Evolutionary conservation across 345 rosid genomes (phyloP).

Genomic region (Salix viminalis): DNA sequence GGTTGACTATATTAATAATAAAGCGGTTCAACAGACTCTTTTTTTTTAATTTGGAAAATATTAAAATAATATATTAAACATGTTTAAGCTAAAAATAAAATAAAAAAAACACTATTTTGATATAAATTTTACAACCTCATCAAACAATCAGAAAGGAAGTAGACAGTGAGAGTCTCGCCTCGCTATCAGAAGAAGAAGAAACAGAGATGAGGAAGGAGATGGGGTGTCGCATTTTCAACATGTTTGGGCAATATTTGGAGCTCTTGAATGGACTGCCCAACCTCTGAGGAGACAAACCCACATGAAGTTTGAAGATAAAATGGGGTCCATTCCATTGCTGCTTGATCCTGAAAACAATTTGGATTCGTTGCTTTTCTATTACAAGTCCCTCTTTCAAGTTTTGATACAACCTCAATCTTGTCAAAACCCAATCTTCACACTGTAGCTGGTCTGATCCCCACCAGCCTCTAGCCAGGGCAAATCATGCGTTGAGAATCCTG

Average conservation of each 20-base stretch:
- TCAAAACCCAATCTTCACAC: constrained; percentile 31
- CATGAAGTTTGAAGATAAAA: constrained; percentile 20
- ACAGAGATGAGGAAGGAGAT: background rate
- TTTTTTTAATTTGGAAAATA: too few relatives aligned
- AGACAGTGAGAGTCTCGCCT: too few relatives aligned
- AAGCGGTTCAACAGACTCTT: too few relatives aligned
- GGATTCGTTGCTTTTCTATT: constrained; percentile 4
- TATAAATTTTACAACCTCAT: too few relatives aligned
- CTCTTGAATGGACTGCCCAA: constrained; percentile 35
- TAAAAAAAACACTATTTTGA: too few relatives aligned
- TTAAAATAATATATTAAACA: too few relatives aligned
- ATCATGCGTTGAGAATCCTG: background rate
- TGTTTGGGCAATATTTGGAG: constrained; percentile 12
- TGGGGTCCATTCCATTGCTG: constrained; percentile 28
- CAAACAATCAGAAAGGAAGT: too few relatives aligned
- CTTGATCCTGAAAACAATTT: constrained; percentile 1
- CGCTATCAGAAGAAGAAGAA: background rate
- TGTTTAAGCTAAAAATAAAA: too few relatives aligned
- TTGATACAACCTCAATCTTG: constrained; percentile 21
- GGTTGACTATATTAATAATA: too few relatives aligned
- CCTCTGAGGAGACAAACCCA: constrained; percentile 40
- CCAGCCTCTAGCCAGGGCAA: background rate
- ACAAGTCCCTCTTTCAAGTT: background rate
- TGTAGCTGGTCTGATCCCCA: constrained; percentile 23
- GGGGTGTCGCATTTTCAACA: background rate